Conservation (phyloP, 768 basidiomycete genomes). For the Psilocybe sp. region DNA sequence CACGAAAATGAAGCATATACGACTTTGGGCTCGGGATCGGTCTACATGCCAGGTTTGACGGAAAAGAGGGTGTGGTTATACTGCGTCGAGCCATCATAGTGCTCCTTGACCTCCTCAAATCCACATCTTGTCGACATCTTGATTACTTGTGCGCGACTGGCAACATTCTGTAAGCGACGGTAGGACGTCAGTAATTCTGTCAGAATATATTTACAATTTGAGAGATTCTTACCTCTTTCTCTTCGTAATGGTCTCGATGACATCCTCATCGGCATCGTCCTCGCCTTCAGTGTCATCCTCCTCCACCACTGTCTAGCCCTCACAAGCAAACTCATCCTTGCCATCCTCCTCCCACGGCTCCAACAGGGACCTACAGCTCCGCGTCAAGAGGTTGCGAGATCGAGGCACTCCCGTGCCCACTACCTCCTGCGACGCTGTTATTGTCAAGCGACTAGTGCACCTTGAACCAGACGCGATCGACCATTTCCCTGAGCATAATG, state of each 20-base stretch:
- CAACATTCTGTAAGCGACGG: constrained; percentile 51
- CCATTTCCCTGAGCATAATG: constrained; percentile 84
- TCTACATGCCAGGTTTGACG: constrained; percentile 50
- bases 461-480: constrained; percentile 77
- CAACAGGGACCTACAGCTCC: constrained; percentile 68
- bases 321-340: no score
- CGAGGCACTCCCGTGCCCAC: constrained; percentile 44
- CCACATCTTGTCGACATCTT: constrained; percentile 35
- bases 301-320: constrained; percentile 28
- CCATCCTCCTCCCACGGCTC: no score
- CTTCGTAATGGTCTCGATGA: constrained; percentile 84
- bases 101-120: constrained; percentile 71
- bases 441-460: constrained; percentile 71
- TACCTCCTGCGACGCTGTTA: constrained; percentile 33
- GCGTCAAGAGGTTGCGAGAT: constrained; percentile 77
- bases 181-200: no score
- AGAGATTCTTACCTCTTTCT: constrained; percentile 55
- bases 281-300: constrained; percentile 49
- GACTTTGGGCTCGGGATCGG: constrained; percentile 55
- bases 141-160: constrained; percentile 52
- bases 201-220: no score
- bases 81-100: constrained; percentile 71
- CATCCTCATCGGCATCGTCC: constrained; percentile 70
- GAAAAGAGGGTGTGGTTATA: constrained; percentile 59
- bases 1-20: constrained; percentile 42